Base-by-base conservation (phyloP, 805 yeast genomes). In the Priceomyces melissophilus region DNA sequence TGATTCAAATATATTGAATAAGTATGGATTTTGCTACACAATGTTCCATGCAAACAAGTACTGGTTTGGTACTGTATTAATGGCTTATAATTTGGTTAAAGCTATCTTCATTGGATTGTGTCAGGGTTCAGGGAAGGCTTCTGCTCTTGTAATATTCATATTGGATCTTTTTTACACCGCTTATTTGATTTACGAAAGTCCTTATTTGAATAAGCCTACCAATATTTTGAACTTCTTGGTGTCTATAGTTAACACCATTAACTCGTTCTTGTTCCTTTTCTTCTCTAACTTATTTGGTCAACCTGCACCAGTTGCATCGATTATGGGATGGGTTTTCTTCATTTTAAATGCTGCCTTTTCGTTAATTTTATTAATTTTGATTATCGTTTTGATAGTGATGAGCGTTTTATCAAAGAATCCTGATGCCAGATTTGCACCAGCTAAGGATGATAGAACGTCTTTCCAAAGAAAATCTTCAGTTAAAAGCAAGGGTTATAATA, bases 281-380 rank as follows among this genome's bases (percentile, higher is more conserved):
- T 90, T 88, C 58, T 86, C 96, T 3, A 82, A 84, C 55, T 67
- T 90, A 47, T 88, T 86, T 65, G 81, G 83, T 38, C 96, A 89
- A 65, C 82, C 87, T 7, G 82, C 81, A 14, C 76, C 78, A 7
- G 96, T 87, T 10, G 70, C 82, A 10, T 82, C 96, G 1, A 78
- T 90, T 41, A 87, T 90, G 96, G 97, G 95, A 1, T 84, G 95
- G 80, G 73, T 90, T 2, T 90, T 87, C 65, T 90, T 90, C 61
- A 74, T 90, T 42, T 61, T 90, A 60, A 90, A 90, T 60, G 96
- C 96, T 5, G 95, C 91, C 3, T 89, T 86, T 57, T 80, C 96
- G 7, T 72, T 87, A 49, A 72, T 87, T 39, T 69, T 90, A 51
- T 73, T 90, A 59, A 50, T 89, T 28, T 63, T 82, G 67, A 82